A percentile compares a stretch with the other conserved stretches of the same genome.
Evolutionary conservation across 768 basidiomycete species (phyloP).

Genomic region (Suillus sp.): DNA sequence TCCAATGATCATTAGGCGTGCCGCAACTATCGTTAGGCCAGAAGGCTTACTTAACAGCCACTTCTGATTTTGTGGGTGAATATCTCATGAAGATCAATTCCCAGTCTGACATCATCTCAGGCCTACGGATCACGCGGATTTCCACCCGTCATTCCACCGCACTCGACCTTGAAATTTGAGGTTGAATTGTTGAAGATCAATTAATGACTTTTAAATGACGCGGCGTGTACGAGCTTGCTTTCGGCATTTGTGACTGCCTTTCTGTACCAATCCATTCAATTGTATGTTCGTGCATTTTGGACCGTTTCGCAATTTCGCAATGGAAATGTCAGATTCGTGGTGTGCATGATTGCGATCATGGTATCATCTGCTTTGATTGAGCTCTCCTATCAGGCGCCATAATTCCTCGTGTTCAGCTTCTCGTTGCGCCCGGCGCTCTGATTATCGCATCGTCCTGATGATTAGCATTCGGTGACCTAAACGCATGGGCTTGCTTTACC

Average conservation of each 20-base stretch:
- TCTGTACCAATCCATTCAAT: slow-evolving; percentile 28
- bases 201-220: slow-evolving; percentile 27
- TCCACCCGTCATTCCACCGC: slow-evolving; percentile 76
- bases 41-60: slow-evolving; percentile 66
- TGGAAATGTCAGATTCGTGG: background rate
- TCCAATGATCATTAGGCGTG: slow-evolving; percentile 57
- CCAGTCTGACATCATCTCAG: slow-evolving; percentile 37
- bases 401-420: slow-evolving; percentile 7
- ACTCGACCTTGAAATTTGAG: slow-evolving; percentile 77
- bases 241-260: slow-evolving; percentile 23
- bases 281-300: slow-evolving; percentile 18
- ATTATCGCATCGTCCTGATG: slow-evolving; percentile 13
- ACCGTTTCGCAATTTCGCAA: background rate
- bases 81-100: slow-evolving; percentile 9
- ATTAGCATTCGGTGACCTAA: slow-evolving; percentile 8
- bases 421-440: slow-evolving; percentile 12
- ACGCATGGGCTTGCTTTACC: background rate
- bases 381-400: background rate
- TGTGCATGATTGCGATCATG: background rate
- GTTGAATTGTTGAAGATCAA: slow-evolving; percentile 81
- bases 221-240: slow-evolving; percentile 22
- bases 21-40: slow-evolving; percentile 73
- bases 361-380: background rate
- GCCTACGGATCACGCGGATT: slow-evolving; percentile 77
- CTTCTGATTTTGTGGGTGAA: slow-evolving; percentile 75